Evolutionary conservation across 2,329 filamentous ascomycete species (phyloP), one percentile per base, ranked within the genome.

Genomic region (Microthyrium microscopicum): DNA sequence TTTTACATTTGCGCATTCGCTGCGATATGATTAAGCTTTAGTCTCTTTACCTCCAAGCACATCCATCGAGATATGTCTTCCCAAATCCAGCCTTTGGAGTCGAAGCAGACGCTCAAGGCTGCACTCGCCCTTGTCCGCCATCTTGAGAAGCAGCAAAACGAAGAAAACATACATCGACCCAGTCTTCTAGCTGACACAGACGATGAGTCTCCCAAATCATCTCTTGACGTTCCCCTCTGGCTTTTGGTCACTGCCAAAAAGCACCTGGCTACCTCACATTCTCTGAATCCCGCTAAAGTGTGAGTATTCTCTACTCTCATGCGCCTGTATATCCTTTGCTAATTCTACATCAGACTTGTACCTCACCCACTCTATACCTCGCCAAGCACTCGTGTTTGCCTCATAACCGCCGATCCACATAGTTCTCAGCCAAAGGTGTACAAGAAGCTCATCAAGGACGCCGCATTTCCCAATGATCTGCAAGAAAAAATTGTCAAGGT

Each of bases 361-460:
- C 81, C 83, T 30, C 75, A 91, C 56, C 65, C 79, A 7, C 68
- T 92, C 41, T 75, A 80, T 57, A 62, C 68, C 42, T 68, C 73
- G 42, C 59, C 68, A 36, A 68, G 68, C 36, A 61, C 73, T 37
- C 77, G 73, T 45, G 66, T 94, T 56, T 94, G 85, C 58, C 64
- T 94, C 39, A 91, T 93, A 55, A 82, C 77, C 36, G 81, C 83
- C 45, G 73, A 77, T 44, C 73, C 74, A 16, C 36, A 24, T 11
- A 16, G 21, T 13, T 19, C 17, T 13, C 22, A 31, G 2, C 84
- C 93, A 65, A 73, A 84, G 42, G 69, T 73, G 35, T 92, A 89
- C 68, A 95, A 95, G 64, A 77, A 95, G 55, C 67, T 91, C 29
- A 68, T 94, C 41, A 75, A 73, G 33, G 71, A 77, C 35, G 69